Conservation (phyloP, 1,284 basidiomycete species). For the Leccinum subfulvum region DNA sequence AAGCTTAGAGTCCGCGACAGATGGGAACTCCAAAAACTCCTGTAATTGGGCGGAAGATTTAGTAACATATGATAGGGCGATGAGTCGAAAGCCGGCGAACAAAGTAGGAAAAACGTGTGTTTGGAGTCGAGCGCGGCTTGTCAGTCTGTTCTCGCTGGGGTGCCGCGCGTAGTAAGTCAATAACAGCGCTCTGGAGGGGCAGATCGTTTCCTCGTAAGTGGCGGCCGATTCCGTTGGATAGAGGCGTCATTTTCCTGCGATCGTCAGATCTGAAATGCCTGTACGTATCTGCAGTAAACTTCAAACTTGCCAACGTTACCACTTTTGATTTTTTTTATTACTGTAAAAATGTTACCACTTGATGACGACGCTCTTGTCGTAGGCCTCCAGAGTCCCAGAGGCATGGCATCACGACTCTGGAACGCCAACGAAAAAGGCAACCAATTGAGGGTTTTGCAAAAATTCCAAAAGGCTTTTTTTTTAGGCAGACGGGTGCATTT, state of each 20-base stretch:
- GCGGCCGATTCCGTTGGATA: not conserved
- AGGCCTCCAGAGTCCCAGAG: not conserved
- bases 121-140: not conserved
- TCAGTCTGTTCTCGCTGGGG: not conserved
- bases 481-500: not conserved
- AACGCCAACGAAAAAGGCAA: not conserved
- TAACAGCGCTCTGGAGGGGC: not conserved
- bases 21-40: not conserved
- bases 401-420: not conserved
- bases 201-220: not conserved
- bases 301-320: no score
- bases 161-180: not conserved
- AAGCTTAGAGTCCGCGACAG: not conserved
- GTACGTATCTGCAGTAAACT: no score
- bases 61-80: not conserved
- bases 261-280: not conserved
- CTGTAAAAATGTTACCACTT: not conserved
- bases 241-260: not conserved
- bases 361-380: not conserved
- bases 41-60: not conserved
- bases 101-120: not conserved
- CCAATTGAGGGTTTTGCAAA: not conserved
- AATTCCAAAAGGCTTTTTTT: not conserved
- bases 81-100: not conserved
- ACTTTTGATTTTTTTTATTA: no score